phyloP scores from a whole-genome alignment of 306 rosid genomes.

The Elaeagnus macrophylla region DNA sequence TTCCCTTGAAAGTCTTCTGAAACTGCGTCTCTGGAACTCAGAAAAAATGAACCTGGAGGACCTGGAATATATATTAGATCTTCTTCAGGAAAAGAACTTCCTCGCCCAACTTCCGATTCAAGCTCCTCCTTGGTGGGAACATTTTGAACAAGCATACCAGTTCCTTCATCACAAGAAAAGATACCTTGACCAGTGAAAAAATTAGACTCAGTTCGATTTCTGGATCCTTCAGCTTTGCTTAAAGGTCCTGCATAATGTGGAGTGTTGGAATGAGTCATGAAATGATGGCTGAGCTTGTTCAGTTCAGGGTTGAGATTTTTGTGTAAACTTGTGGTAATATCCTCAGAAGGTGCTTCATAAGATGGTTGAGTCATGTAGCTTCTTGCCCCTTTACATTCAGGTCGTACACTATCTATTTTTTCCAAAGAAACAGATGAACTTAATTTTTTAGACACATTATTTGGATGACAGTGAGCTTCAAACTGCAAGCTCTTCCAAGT shows the following conservation, averaged over 20 bases:
- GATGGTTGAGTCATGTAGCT: conserved; percentile 17
- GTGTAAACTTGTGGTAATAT: background rate
- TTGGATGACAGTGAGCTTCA: conserved; percentile 1
- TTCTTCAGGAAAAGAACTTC: conserved; percentile 27
- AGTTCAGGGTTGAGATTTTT: conserved; percentile 8
- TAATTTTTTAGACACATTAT: conserved; percentile 13
- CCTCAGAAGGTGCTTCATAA: conserved; percentile 12
- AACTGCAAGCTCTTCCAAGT: conserved; percentile 24
- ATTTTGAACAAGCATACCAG: conserved; percentile 26
- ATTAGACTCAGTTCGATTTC: conserved; percentile 13
- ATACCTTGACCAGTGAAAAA: conserved; percentile 24
- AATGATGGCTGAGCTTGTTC: conserved; percentile 4
- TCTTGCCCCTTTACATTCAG: conserved; percentile 14
- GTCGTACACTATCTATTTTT: conserved; percentile 15
- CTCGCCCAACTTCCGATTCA: conserved; percentile 29
- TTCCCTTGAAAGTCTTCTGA: conserved; percentile 51
- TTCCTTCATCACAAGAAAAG: conserved; percentile 21
- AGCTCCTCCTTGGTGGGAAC: conserved; percentile 19
- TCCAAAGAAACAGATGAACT: conserved; percentile 19
- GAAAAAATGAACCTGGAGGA: conserved; percentile 60
- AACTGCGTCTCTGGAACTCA: conserved; percentile 43
- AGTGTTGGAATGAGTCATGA: conserved; percentile 17
- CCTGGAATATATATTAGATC: conserved; percentile 58
- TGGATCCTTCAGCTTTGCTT: conserved; percentile 14
- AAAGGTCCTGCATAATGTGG: conserved; percentile 14